Evolutionary conservation across 2,329 filamentous ascomycete species (phyloP).

Genomic region (Aaosphaeria pasadenensis): DNA sequence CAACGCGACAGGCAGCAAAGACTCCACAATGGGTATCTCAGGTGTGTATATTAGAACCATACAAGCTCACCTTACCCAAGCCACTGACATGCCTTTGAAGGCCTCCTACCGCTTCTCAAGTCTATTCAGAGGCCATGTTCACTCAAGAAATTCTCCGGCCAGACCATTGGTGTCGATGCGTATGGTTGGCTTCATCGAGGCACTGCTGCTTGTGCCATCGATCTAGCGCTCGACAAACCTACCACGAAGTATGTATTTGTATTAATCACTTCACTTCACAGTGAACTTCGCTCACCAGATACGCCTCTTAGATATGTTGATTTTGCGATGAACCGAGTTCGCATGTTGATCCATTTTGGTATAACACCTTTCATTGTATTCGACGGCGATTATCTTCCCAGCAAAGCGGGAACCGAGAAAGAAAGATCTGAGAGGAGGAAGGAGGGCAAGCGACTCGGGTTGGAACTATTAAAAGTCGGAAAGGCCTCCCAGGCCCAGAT

Average conservation of each 20-base stretch:
- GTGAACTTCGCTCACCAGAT: slow-evolving; percentile 7
- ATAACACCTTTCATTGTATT: slow-evolving; percentile 95
- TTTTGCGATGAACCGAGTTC: slow-evolving; percentile 83
- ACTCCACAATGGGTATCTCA: slow-evolving; percentile 38
- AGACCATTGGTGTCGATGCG: slow-evolving; percentile 90
- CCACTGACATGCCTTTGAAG: slow-evolving; percentile 43
- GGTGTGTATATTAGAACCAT: slow-evolving; percentile 18
- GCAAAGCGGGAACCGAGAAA: slow-evolving; percentile 83
- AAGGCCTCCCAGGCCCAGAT: slow-evolving; percentile 75
- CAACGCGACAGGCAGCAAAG: slow-evolving; percentile 24
- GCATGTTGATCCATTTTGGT: slow-evolving; percentile 91
- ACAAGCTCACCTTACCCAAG: not conserved
- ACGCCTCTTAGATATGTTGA: slow-evolving; percentile 70
- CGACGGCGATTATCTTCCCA: slow-evolving; percentile 91
- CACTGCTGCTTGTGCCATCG: slow-evolving; percentile 83
- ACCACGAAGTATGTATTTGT: slow-evolving; percentile 69
- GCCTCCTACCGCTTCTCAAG: slow-evolving; percentile 86
- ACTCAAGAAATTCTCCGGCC: slow-evolving; percentile 80
- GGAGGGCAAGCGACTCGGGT: slow-evolving; percentile 70
- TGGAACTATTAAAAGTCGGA: slow-evolving; percentile 78
- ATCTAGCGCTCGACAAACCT: slow-evolving; percentile 83
- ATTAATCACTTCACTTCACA: not conserved
- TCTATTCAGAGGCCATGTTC: slow-evolving; percentile 90
- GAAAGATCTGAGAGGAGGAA: slow-evolving; percentile 72
- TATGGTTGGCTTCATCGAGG: slow-evolving; percentile 98